Evolutionary conservation across 2,329 filamentous ascomycete genomes (phyloP), one percentile per base, ranked within the genome.

Genomic region (Fusarium cyanostomum): DNA sequence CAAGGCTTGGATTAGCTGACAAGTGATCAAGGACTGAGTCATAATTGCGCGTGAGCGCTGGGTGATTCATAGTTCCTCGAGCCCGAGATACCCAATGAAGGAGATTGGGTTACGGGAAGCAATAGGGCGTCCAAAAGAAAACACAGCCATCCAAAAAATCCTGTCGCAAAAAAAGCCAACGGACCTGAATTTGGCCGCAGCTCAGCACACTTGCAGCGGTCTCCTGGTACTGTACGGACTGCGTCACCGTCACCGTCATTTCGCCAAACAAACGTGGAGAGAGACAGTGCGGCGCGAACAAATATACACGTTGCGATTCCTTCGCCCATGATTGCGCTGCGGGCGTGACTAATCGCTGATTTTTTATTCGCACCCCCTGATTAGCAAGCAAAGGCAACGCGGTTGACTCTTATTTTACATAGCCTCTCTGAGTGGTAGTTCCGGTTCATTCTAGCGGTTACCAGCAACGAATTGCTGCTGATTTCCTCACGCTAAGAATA

Each of bases 241-340:
- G 65, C 67, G 67, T 69, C 67, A 70, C 67, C 60, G 58, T 69
- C 59, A 59, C 51, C 50, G 54, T 70, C 65, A 69, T 66, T 64
- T 57, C 64, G 65, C 60, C 61, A 59, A 59, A 59, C 39, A 57
- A 53, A 44, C 16, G 49, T 31, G 45, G 49, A 41, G 42, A 28
- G 55, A 62, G 52, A 67, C 66, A 68, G 68, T 71, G 68, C 62
- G 62, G 41, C 44, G 39, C 48, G 41, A 43, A 56, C 27, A 24
- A 7, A 34, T 18, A 15, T 33, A 55, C 62, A 71, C 69, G 55
- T 67, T 72, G 56, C 49, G 41, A 52, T 51, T 43, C 49, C 49
- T 66, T 59, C 52, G 59, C 59, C 31, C 54, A 64, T 28, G 64
- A 66, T 59, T 37, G 56, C 63, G 64, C 64, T 43, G 60, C 44